phyloP scores from a whole-genome alignment of 2,329 filamentous ascomycete species.

The Aspergillus brasiliensis region DNA sequence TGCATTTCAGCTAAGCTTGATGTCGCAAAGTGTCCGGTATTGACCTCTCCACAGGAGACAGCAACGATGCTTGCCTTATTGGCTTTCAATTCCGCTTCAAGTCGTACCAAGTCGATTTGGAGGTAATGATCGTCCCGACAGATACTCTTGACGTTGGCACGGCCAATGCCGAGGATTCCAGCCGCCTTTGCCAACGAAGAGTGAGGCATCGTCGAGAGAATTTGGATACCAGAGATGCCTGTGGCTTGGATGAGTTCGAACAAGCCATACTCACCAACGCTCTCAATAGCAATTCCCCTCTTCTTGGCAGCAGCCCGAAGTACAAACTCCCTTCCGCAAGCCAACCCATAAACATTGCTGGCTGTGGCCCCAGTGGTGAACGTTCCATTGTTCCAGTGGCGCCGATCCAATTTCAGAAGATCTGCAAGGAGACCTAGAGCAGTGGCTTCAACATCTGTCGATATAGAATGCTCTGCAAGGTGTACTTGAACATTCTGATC shows the following conservation, averaged over 20 bases:
- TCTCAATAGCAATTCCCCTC: conserved; percentile 32
- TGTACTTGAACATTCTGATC: conserved; percentile 89
- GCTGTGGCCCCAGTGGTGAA: conserved; percentile 77
- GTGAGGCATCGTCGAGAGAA: conserved; percentile 80
- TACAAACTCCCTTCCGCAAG: conserved; percentile 68
- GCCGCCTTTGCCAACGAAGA: conserved; percentile 84
- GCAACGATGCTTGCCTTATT: conserved; percentile 72
- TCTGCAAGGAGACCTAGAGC: conserved; percentile 70
- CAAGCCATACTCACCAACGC: conserved; percentile 71
- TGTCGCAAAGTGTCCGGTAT: conserved; percentile 79
- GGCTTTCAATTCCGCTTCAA: conserved; percentile 62
- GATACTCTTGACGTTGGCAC: conserved; percentile 66
- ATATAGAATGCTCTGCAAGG: conserved; percentile 71
- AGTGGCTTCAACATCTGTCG: conserved; percentile 74
- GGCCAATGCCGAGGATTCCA: conserved; percentile 76
- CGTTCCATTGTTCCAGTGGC: conserved; percentile 68
- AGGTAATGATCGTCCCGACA: conserved; percentile 57
- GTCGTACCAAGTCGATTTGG: conserved; percentile 65
- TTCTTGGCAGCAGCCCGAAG: conserved; percentile 47
- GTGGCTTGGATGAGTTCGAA: conserved; percentile 65
- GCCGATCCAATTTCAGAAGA: conserved; percentile 62
- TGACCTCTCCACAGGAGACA: conserved; percentile 86
- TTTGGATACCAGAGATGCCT: conserved; percentile 68
- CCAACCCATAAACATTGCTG: conserved; percentile 66
- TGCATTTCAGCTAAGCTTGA: conserved; percentile 59